Percentiles rank a stretch among this genome's conserved stretches.
Evolutionary conservation across 345 rosid genomes (phyloP).

Genomic region (Tarenaya hassleriana): DNA sequence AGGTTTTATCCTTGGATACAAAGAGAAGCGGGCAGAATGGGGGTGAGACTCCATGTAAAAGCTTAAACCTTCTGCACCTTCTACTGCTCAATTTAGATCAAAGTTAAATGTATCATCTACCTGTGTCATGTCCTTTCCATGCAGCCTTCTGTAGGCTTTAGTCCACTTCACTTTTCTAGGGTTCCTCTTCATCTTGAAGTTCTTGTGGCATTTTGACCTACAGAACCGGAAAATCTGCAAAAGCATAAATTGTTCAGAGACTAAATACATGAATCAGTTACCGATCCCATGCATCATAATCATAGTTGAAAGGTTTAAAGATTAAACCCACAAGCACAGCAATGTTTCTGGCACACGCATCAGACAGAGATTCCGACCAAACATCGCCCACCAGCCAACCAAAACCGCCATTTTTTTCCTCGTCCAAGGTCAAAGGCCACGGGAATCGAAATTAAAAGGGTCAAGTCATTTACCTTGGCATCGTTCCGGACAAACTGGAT

Average conservation of each 20-base stretch:
- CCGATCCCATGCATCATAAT: too few species aligned
- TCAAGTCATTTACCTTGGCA: slow-evolving; percentile 48
- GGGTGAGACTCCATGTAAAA: not conserved
- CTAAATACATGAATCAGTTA: too few species aligned
- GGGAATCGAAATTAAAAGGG: not conserved
- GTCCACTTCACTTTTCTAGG: slow-evolving; percentile 98
- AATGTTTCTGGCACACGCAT: too few species aligned
- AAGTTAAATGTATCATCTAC: slow-evolving; percentile 26
- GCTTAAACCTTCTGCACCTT: not conserved
- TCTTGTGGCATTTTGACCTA: slow-evolving; percentile 83
- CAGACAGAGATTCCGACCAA: too few species aligned
- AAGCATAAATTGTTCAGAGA: not conserved
- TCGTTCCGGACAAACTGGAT: slow-evolving; percentile 84
- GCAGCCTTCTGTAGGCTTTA: slow-evolving; percentile 74
- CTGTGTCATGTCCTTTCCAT: slow-evolving; percentile 95
- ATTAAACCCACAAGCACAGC: too few species aligned
- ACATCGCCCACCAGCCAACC: too few species aligned
- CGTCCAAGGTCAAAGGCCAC: too few species aligned
- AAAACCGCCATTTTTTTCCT: too few species aligned
- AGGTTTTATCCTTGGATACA: slow-evolving; percentile 57
- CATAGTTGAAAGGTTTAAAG: too few species aligned
- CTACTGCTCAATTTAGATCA: not conserved
- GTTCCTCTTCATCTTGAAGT: slow-evolving; percentile 98
- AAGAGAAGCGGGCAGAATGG: not conserved
- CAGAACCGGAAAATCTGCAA: slow-evolving; percentile 82